Conservation (phyloP, 768 basidiomycete species). For the Tulasnella sp. region DNA sequence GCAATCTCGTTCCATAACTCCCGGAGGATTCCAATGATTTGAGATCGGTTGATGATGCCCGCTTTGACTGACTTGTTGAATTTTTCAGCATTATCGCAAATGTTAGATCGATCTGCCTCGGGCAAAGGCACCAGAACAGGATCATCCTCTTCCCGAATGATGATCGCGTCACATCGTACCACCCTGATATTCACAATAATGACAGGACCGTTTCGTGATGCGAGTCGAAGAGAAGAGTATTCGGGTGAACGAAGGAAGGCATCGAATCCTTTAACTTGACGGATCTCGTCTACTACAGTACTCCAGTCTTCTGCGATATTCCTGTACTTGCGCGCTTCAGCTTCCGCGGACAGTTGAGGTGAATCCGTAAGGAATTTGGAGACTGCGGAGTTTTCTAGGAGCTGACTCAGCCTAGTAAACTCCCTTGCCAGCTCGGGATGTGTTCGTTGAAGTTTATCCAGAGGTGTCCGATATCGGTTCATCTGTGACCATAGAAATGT, state of each 20-base stretch:
- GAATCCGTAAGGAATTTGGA: no score
- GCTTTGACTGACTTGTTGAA: neutral
- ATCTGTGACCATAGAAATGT: neutral
- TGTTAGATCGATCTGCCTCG: neutral
- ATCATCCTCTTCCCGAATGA: neutral
- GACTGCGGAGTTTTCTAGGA: neutral
- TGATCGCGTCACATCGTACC: constrained; percentile 6
- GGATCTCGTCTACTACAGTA: constrained; percentile 4
- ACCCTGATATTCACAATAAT: constrained; percentile 6
- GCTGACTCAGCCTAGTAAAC: neutral
- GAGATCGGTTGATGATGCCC: neutral
- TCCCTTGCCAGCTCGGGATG: neutral
- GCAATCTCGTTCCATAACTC: neutral
- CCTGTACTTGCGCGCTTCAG: no score
- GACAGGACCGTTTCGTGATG: constrained; percentile 9
- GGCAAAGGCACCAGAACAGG: neutral
- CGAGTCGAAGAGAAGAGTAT: neutral
- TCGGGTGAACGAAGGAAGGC: constrained; percentile 4
- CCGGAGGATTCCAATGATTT: neutral
- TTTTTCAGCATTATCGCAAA: neutral
- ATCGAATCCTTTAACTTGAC: neutral
- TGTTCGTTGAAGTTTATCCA: neutral
- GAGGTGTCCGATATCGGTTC: neutral
- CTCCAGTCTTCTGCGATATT: constrained; percentile 3
- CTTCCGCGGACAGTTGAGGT: no score